phyloP scores from a whole-genome alignment of 2,329 filamentous ascomycete species.

The Exophiala dermatitidis region DNA sequence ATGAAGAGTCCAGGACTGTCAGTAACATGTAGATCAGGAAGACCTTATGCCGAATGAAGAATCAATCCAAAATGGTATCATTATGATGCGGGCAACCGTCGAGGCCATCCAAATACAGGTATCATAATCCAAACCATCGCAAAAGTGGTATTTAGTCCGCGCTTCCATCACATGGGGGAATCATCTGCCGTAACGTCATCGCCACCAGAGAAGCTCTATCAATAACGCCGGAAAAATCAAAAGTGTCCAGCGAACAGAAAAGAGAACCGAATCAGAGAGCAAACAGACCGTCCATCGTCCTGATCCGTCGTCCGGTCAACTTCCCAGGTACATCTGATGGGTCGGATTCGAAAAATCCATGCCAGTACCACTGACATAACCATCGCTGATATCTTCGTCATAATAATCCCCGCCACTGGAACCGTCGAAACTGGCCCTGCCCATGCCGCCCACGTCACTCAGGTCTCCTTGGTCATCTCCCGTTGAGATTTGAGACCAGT shows the following conservation, averaged over 20 bases:
- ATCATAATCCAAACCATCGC: too few species aligned
- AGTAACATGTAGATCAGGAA: too few species aligned
- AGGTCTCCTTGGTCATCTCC: constrained; percentile 51
- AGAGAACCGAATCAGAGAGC: background rate
- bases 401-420: constrained; percentile 64
- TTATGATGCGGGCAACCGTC: too few species aligned
- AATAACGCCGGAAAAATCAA: too few species aligned
- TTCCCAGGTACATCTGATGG: constrained; percentile 19
- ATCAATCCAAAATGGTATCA: too few species aligned
- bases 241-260: background rate
- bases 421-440: constrained; percentile 72
- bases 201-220: too few species aligned
- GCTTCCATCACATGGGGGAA: too few species aligned
- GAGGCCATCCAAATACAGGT: too few species aligned
- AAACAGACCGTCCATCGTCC: background rate
- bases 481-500: constrained; percentile 72
- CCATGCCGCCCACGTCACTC: constrained; percentile 64
- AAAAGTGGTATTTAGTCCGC: too few species aligned
- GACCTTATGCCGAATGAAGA: too few species aligned
- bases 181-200: too few species aligned
- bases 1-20: too few species aligned
- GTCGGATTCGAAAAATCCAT: constrained; percentile 19
- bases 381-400: constrained; percentile 48
- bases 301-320: background rate
- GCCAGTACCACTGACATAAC: constrained; percentile 31